Conservation (phyloP, 2,329 filamentous ascomycete genomes). For the Fusarium nisikadoi region DNA sequence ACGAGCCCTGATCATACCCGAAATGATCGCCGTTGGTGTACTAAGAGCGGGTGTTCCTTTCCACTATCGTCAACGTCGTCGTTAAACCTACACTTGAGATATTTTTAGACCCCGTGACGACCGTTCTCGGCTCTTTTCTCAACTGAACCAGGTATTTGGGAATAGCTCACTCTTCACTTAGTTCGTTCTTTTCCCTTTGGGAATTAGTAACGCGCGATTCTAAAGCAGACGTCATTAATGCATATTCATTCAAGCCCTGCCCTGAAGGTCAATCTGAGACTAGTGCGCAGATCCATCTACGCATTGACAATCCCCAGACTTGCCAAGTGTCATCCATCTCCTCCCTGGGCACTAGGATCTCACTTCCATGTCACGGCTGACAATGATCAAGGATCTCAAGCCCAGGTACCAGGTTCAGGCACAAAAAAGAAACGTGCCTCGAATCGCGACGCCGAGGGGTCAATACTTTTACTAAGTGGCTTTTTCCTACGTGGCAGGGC, state of each 20-base stretch:
- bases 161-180: neutral
- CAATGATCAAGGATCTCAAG: neutral
- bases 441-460: neutral
- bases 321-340: neutral
- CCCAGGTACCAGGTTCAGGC: neutral
- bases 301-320: neutral
- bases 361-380: neutral
- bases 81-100: neutral
- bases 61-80: neutral
- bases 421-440: neutral
- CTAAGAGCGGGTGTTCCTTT: neutral
- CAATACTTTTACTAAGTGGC: neutral
- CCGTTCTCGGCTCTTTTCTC: too few species aligned
- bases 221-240: neutral
- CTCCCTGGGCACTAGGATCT: neutral
- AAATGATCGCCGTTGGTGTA: neutral
- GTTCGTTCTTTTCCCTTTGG: neutral
- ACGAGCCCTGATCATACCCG: neutral
- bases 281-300: neutral
- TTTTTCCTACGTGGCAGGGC: neutral
- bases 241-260: neutral
- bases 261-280: neutral
- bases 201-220: neutral
- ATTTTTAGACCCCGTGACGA: neutral
- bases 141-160: neutral